Evolutionary conservation across 345 rosid species (phyloP), one percentile per base, ranked within the genome.

Genomic region (Firmiana major): DNA sequence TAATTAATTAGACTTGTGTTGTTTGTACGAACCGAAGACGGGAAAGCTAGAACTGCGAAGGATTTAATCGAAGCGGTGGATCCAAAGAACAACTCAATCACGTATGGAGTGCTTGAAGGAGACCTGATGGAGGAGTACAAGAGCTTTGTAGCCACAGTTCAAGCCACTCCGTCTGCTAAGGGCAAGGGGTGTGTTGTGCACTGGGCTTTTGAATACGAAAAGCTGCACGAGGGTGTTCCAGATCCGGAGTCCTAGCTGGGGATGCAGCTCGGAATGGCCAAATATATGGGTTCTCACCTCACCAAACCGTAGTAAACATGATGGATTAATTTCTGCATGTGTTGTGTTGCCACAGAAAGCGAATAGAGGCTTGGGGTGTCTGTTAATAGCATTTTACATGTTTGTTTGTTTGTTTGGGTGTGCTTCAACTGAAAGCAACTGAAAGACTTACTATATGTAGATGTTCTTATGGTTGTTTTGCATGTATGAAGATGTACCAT

Each of bases 41-140:
- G 81, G 55, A 26, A 74, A 36, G 34, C 80, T 0, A 80, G 76
- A 54, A 26, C 5, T 4, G 80, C 85, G 0, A 86, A 86, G 72
- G 70, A 81, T 53, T 9, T 69, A 16, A 9, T 86, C 12, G 86
- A 81, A 63, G 43, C 77, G 7, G 48, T 84, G 34, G 89, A 86
- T 54, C 79, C 77, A 16, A 80, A 4, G 51, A 86, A 82, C 28
- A 21, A 69, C 8, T 82, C 79, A 2, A 68, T 78, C 53, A 84
- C 75, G 6, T 76, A 24, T 54, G 75, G 42, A 48, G 54, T 84
- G 63, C 24, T 81, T 0, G 88, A 80, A 62, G 87, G 88, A 26
- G 88, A 81, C 4, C 64, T 86, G 38, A 3, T 74, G 75, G 77
- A 84, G 58, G 87, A 86, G 26, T 80, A n/a, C 78, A 86, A 86